Base-by-base conservation (phyloP, 306 rosid species). In the Ormosia semicastrata region DNA sequence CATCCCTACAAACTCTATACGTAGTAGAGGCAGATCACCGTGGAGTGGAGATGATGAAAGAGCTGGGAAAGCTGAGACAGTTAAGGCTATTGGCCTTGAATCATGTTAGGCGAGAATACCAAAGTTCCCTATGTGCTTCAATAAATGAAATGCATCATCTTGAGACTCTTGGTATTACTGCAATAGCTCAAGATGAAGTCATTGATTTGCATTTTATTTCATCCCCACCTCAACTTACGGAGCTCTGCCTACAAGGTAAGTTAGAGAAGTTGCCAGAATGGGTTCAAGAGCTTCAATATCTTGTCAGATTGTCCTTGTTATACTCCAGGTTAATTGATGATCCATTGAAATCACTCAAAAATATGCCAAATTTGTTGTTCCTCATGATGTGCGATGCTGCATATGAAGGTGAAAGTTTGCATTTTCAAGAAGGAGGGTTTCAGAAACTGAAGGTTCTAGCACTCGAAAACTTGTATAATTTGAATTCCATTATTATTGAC, bases 11-110 rank as follows among this genome's bases (percentile, higher is more conserved):
- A 52, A 66, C 32, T 0, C 70, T 75, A 12, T 4, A 15, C 6
- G 7, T 18, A 15, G 67, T 73, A 8, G 7, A 73, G 10, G 6
- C 49, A 6, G 24, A 40, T 37, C 5, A 56, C 24, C 40, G 54
- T 4, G 57, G 39, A 2, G 24, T 11, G 11, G 8, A n/a, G 18
- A 18, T 66, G 1, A 54, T 77, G 0, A 13, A 1, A 14, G 75
- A 77, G 64, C 82, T 77, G 3, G 66, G 8, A 52, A 77, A 18
- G 66, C 40, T 77, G 4, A 37, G 5, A 12, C 11, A 73, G 3
- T 18, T 73, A 12, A 73, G 78, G 37, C 1, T 9, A 10, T 24
- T 56, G 13, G 64, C 53, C 17, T 24, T 68, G 24, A 36, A 8
- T 18, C 2, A 3, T 17, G 34, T 73, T 10, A 36, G 6, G 39